Base-by-base conservation (phyloP, 1,139 yeast genomes). In the Diutina siamensis region DNA sequence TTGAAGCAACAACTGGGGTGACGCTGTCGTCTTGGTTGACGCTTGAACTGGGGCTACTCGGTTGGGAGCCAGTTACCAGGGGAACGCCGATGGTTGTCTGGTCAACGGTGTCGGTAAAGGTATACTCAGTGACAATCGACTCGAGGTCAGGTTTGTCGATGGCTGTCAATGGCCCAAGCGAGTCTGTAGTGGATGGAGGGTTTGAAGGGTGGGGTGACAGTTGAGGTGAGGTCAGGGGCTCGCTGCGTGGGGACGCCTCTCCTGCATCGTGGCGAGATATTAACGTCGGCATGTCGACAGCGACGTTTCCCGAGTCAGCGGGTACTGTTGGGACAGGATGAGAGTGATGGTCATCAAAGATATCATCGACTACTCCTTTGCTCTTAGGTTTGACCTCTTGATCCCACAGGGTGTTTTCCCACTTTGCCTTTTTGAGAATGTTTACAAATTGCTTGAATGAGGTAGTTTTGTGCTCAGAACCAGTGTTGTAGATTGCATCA, bases 121-220 rank as follows among this genome's bases (percentile, higher is more conserved):
- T 38, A 20, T 25, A 38, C n/a, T 38, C 42, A n/a, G 42, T 7
- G 13, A 7, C 19, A 20, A 38, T 38, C 21, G 42, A 38, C 42
- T 38, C 42, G 33, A 38, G 42, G 15, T 38, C 42, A n/a, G 42
- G 42, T 3, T 20, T 25, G 20, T 27, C 15, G 34, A 31, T 31
- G 15, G 34, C 34, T 7, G 34, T 12, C 3, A 18, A 17, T 15
- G 36, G 28, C 5, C 28, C 36, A 17, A 18, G 20, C 20, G 20
- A 7, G 21, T 34, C 20, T 4, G 19, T 18, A 18, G 36, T 12
- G 21, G 36, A 18, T 12, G 20, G 7, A n/a, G 19, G 5, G 36
- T 12, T 3, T 15, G 19, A 15, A 34, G 36, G 15, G 28, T 25
- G 28, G 28, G 28, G 28, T 7, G 28, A 25, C 9, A 5, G 9